Conservation (phyloP, 805 yeast species). For the Yarrowia keelungensis region DNA sequence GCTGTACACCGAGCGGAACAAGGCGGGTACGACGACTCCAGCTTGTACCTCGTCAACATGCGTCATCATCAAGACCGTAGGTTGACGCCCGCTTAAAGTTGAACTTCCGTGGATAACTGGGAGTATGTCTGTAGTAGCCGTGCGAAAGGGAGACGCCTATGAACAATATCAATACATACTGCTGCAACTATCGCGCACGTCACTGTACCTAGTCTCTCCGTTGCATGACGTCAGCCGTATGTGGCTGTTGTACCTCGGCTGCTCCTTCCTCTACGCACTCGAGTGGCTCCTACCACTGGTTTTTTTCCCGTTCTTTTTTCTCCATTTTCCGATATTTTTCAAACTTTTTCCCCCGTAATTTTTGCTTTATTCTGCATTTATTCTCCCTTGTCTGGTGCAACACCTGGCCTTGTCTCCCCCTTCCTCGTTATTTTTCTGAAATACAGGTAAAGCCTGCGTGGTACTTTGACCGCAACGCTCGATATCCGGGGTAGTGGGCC, state of each 20-base stretch:
- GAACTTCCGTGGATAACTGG: not conserved
- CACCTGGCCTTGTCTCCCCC: not conserved
- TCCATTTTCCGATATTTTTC: not conserved
- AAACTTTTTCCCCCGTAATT: not conserved
- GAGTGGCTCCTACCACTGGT: not conserved
- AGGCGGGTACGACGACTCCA: no score
- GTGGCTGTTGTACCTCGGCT: not conserved
- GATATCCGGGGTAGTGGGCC: not conserved
- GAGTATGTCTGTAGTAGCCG: no score
- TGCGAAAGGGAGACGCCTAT: no score
- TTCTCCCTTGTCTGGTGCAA: no score
- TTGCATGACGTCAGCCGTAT: no score
- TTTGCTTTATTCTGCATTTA: no score
- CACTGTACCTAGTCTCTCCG: no score
- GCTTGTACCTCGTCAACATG: not conserved
- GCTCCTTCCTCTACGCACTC: not conserved
- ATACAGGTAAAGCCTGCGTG: not conserved
- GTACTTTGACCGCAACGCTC: not conserved
- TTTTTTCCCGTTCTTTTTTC: not conserved
- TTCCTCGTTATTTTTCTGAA: not conserved
- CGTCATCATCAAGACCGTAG: slow-evolving; percentile 10
- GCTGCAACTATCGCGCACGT: no score
- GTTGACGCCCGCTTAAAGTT: slow-evolving; percentile 8
- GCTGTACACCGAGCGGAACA: no score
- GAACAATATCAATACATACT: no score